phyloP scores from a whole-genome alignment of 192 early-diverging fungal species.

The Geranomyces variabilis region DNA sequence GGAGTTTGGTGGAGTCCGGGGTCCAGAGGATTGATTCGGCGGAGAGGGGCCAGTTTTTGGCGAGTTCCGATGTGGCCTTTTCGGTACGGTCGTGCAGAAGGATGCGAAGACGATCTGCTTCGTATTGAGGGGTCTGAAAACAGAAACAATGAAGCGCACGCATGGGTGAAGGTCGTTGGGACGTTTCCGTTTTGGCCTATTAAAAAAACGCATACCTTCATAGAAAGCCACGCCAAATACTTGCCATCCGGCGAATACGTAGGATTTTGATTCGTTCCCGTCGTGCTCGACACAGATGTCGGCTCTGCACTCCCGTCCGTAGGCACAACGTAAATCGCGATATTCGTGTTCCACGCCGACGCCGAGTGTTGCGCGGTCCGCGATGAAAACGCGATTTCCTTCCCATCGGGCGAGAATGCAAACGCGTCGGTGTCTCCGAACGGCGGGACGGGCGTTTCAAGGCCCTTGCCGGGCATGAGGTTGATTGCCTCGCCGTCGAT shows the following conservation, averaged over 20 bases:
- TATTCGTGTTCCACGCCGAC: conserved; percentile 77
- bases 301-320: conserved; percentile 52
- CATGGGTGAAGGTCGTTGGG: too few relatives aligned
- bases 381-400: conserved; percentile 69
- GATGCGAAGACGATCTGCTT: conserved; percentile 78
- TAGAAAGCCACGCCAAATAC: conserved; percentile 64
- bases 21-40: conserved; percentile 63
- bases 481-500: conserved; percentile 57
- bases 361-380: conserved; percentile 63
- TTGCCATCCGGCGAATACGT: conserved; percentile 67
- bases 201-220: too few relatives aligned
- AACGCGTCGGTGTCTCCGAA: conserved; percentile 65
- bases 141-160: too few relatives aligned
- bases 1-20: conserved; percentile 55
- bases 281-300: conserved; percentile 46
- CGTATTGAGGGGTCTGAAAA: conserved; percentile 67
- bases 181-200: too few relatives aligned
- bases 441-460: conserved; percentile 46
- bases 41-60: conserved; percentile 58
- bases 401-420: conserved; percentile 68
- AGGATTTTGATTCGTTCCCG: conserved; percentile 67
- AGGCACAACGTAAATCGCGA: conserved; percentile 68
- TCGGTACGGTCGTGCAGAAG: conserved; percentile 54
- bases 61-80: conserved; percentile 33
- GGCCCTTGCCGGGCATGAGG: conserved; percentile 51